Evolutionary conservation across 2,329 filamentous ascomycete species (phyloP).

Genomic region (Hymenoscyphus linearis): DNA sequence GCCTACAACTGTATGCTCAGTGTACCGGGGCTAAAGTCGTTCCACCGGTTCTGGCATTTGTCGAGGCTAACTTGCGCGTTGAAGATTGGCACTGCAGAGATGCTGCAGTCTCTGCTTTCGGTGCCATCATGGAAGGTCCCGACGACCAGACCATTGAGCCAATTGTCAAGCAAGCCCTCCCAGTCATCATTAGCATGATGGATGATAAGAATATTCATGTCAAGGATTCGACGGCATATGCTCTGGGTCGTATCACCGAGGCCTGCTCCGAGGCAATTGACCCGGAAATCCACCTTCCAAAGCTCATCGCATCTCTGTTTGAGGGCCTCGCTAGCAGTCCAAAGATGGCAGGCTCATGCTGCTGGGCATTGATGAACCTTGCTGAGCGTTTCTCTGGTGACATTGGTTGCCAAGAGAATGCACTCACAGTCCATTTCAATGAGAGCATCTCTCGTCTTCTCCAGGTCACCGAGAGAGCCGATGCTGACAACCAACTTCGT

Average conservation of each 20-base stretch:
- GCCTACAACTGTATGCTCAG: constrained; percentile 90
- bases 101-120: constrained; percentile 93
- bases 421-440: constrained; percentile 88
- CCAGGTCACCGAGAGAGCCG: constrained; percentile 74
- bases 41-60: constrained; percentile 79
- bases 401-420: constrained; percentile 68
- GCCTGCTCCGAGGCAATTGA: constrained; percentile 89
- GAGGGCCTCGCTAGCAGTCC: constrained; percentile 82
- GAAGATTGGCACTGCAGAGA: constrained; percentile 95
- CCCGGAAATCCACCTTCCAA: constrained; percentile 72
- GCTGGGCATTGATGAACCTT: constrained; percentile 98
- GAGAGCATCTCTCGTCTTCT: constrained; percentile 83
- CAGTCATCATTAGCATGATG: constrained; percentile 87
- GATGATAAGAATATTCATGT: constrained; percentile 85
- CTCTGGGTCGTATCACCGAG: constrained; percentile 92
- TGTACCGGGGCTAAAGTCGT: constrained; percentile 83
- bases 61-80: constrained; percentile 81
- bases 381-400: constrained; percentile 93
- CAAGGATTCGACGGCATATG: constrained; percentile 92
- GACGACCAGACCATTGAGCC: constrained; percentile 89
- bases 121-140: constrained; percentile 97
- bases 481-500: constrained; percentile 81
- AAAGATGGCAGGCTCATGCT: constrained; percentile 98
- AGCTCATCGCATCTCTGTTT: constrained; percentile 84
- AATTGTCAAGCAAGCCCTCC: constrained; percentile 90